phyloP scores from a whole-genome alignment of 2,329 filamentous ascomycete species.

The Herpomyces periplanetae region DNA sequence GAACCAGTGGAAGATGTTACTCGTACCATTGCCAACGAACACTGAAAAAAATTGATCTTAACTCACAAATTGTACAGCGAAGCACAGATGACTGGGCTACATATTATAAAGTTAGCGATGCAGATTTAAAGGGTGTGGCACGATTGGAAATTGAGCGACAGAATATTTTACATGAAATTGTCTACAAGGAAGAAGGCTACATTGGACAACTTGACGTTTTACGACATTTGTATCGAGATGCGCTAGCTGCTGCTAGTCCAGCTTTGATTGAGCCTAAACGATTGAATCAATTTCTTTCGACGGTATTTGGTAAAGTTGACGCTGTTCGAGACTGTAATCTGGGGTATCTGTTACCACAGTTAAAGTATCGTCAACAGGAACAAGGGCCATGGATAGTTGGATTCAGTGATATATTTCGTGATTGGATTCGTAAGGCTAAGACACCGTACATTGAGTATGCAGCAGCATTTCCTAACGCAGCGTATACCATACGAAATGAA shows the following conservation, averaged over 20 bases:
- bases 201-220: conserved; percentile 66
- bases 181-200: conserved; percentile 63
- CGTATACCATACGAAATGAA: conserved; percentile 47
- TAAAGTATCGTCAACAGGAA: conserved; percentile 86
- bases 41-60: conserved; percentile 64
- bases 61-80: conserved; percentile 26
- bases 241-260: conserved; percentile 27
- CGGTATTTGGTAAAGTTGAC: conserved; percentile 70
- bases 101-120: conserved; percentile 47
- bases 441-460: conserved; percentile 70
- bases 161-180: conserved; percentile 76
- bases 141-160: conserved; percentile 75
- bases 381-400: conserved; percentile 78
- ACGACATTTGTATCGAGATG: conserved; percentile 45
- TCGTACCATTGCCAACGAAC: conserved; percentile 75
- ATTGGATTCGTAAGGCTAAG: conserved; percentile 88
- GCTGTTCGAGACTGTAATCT: conserved; percentile 64
- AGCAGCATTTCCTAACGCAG: conserved; percentile 43
- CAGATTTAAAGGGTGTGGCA: conserved; percentile 24
- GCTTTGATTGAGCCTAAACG: conserved; percentile 42
- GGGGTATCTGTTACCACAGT: conserved; percentile 54
- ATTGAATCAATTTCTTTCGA: conserved; percentile 34
- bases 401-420: conserved; percentile 83
- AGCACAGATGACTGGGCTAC: conserved; percentile 42
- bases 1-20: conserved; percentile 39